phyloP scores from a whole-genome alignment of 495 filamentous ascomycete species.

The Penicillium cosmopolitanum region DNA sequence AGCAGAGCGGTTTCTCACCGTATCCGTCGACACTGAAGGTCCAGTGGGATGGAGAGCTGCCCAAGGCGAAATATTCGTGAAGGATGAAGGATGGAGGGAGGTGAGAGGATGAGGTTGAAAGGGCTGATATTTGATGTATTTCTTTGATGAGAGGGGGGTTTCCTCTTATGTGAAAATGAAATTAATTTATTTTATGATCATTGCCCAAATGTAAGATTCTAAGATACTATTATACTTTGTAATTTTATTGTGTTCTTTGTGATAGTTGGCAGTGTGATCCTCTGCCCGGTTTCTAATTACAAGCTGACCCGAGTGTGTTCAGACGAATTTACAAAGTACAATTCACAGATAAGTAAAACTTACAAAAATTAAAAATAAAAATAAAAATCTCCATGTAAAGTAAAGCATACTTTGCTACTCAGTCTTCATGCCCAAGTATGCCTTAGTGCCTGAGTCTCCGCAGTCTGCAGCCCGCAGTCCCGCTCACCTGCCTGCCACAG shows the following conservation, averaged over 20 bases:
- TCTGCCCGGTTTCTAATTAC: too few species aligned
- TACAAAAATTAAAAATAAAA: too few species aligned
- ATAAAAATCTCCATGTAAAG: too few species aligned
- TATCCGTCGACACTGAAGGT: conserved; percentile 69
- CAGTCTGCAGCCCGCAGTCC: too few species aligned
- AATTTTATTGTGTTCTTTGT: too few species aligned
- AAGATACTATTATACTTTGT: too few species aligned
- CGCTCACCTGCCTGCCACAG: too few species aligned
- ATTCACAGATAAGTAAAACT: too few species aligned
- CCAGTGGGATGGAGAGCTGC: conserved; percentile 50
- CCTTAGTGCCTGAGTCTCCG: neutral
- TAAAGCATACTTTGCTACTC: neutral
- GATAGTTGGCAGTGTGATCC: too few species aligned
- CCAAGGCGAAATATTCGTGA: conserved; percentile 16
- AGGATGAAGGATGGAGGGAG: neutral
- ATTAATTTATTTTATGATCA: too few species aligned
- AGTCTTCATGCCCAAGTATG: neutral
- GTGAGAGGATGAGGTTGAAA: neutral
- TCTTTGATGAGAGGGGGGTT: neutral
- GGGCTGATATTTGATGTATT: neutral
- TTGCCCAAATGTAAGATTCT: too few species aligned
- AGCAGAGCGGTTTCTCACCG: conserved; percentile 69
- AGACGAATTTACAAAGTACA: too few species aligned
- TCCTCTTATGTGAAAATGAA: neutral
- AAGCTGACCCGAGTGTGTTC: neutral